These are phyloP conservation scores for Entomortierella parvispora DNA, from an alignment of 192 early-diverging fungal species.

Conservation along the genomic window DNA sequence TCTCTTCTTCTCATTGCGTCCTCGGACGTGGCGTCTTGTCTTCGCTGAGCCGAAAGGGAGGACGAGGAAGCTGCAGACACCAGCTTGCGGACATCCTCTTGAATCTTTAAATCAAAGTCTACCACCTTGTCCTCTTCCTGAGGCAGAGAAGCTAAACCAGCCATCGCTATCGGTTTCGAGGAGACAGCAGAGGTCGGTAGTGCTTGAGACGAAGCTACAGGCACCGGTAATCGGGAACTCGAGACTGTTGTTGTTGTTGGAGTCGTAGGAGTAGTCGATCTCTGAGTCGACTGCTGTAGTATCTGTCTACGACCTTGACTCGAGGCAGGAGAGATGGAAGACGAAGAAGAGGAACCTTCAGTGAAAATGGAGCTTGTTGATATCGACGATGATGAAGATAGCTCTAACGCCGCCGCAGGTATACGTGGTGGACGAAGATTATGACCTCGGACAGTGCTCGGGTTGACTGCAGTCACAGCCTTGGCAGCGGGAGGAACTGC, in stretches of 20 bases:
- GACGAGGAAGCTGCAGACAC: constrained; percentile 1
- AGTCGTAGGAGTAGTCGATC: background rate
- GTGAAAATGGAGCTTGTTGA: constrained; percentile 24
- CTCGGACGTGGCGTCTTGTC: background rate
- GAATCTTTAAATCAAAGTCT: constrained; percentile 38
- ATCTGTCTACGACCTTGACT: constrained; percentile 8
- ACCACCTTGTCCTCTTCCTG: constrained; percentile 16
- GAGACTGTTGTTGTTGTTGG: background rate
- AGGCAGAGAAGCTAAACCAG: background rate
- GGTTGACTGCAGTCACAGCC: too few species aligned
- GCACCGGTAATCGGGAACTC: too few species aligned
- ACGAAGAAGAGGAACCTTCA: constrained; percentile 18
- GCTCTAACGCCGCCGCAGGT: background rate
- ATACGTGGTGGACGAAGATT: too few species aligned
- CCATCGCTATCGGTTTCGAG: background rate
- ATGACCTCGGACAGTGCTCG: too few species aligned
- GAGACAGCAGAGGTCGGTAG: too few species aligned
- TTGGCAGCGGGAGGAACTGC: too few species aligned
- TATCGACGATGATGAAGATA: background rate
- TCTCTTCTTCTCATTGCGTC: background rate
- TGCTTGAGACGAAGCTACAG: too few species aligned
- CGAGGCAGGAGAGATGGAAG: constrained; percentile 17
- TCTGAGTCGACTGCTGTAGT: background rate
- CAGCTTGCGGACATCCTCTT: constrained; percentile 26
- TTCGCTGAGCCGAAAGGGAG: background rate